These are phyloP conservation scores for Venturia nashicola DNA, from an alignment of 2,329 filamentous ascomycete species.

Conservation along the genomic window DNA sequence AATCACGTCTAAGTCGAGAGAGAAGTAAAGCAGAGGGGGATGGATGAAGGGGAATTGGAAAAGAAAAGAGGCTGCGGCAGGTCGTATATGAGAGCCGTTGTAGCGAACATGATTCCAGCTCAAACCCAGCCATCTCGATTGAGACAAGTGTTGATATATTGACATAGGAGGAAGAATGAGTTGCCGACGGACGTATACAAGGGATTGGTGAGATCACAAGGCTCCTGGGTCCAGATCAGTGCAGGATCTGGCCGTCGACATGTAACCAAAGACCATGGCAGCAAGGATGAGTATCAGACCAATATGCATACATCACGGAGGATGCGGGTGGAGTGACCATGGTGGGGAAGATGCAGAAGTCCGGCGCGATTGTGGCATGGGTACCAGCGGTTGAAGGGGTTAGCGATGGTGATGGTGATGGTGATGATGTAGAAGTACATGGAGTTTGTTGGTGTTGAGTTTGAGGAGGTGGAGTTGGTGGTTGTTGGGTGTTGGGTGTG, in stretches of 20 bases:
- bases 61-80: neutral
- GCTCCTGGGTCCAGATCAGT: neutral
- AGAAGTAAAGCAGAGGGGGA: neutral
- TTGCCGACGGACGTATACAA: neutral
- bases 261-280: neutral
- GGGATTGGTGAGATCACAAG: neutral
- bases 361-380: no score
- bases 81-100: neutral
- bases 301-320: neutral
- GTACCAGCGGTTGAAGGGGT: neutral
- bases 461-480: neutral
- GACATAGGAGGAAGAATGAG: neutral
- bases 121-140: neutral
- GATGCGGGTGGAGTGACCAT: neutral
- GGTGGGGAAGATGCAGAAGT: neutral
- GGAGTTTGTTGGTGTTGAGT: no score
- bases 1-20: neutral
- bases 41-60: no score
- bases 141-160: neutral
- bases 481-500: no score
- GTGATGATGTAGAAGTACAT: no score
- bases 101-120: neutral
- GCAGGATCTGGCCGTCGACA: neutral
- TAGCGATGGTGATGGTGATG: neutral
- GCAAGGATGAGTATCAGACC: neutral